A percentile compares a stretch with the other conserved stretches of the same genome.
phyloP scores from a whole-genome alignment of 306 rosid genomes.

The Begonia peltatifolia region DNA sequence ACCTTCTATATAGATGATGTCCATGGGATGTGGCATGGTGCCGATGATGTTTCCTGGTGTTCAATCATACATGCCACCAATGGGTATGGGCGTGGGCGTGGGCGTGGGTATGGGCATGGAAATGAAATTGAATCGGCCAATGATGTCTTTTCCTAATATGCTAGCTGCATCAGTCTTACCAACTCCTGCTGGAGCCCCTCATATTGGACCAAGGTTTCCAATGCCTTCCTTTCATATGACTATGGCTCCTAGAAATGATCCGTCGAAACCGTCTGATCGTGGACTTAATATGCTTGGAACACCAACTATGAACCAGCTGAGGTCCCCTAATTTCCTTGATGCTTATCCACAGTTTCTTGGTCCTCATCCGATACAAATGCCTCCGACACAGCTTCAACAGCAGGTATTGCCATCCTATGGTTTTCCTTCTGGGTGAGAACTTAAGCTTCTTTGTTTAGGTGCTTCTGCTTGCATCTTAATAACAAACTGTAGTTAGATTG shows the following conservation, averaged over 20 bases:
- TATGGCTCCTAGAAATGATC: constrained; percentile 38
- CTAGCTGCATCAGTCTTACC: constrained; percentile 40
- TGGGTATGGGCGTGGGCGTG: constrained; percentile 63
- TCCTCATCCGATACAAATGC: constrained; percentile 46
- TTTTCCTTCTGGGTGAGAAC: not conserved
- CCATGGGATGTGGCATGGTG: constrained; percentile 80
- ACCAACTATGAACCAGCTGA: constrained; percentile 27
- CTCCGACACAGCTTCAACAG: constrained; percentile 3
- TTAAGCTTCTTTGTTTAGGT: too few species aligned
- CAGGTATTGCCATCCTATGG: constrained; percentile 1
- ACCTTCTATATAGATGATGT: constrained; percentile 64
- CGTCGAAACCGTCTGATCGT: constrained; percentile 31
- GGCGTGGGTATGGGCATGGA: constrained; percentile 84
- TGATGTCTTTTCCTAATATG: constrained; percentile 56
- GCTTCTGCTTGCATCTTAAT: too few species aligned
- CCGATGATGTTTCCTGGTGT: constrained; percentile 85
- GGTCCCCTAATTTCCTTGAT: constrained; percentile 22
- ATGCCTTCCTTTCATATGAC: constrained; percentile 49
- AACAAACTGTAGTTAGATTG: too few species aligned
- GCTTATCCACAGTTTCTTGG: constrained; percentile 46
- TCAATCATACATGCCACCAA: constrained; percentile 53
- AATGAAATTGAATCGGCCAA: constrained; percentile 65
- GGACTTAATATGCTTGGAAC: constrained; percentile 27
- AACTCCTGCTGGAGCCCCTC: constrained; percentile 37
- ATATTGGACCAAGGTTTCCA: constrained; percentile 53